Percentiles rank a stretch among this genome's conserved stretches.
These are phyloP conservation scores for Trypanosoma avium DNA, from an alignment of 208 protist species.

Conservation along the genomic window DNA sequence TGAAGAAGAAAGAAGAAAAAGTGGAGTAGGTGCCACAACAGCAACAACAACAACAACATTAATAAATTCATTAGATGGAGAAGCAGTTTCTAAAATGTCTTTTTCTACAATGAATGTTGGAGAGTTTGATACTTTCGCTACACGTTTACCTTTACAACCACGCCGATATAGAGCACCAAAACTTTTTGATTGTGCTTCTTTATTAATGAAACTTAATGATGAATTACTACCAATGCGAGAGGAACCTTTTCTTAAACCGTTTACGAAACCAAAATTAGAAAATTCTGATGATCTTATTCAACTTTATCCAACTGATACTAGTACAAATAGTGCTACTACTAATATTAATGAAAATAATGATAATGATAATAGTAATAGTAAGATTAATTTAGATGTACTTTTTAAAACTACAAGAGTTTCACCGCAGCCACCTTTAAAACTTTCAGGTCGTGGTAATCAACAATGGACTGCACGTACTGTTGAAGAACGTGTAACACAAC, in stretches of 20 bases:
- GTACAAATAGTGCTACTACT: too few species aligned
- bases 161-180: conserved; percentile 15
- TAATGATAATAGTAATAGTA: not conserved
- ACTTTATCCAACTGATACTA: too few species aligned
- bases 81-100: not conserved
- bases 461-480: conserved; percentile 25
- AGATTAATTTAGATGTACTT: not conserved
- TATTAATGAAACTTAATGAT: conserved; percentile 67
- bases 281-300: conserved; percentile 12
- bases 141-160: not conserved
- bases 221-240: conserved; percentile 44
- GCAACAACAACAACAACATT: too few species aligned
- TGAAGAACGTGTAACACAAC: conserved; percentile 39
- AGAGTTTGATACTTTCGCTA: not conserved
- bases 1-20: not conserved
- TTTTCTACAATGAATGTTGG: not conserved
- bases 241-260: conserved; percentile 14
- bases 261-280: not conserved
- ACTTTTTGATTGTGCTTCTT: conserved; percentile 66
- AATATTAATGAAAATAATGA: too few species aligned
- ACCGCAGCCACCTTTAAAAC: conserved; percentile 16
- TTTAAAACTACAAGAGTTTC: not conserved
- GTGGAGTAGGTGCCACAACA: not conserved
- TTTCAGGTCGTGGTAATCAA: not conserved
- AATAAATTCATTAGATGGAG: too few species aligned